These are phyloP conservation scores for Apiospora hydei DNA, from an alignment of 2,329 filamentous ascomycete genomes.

Conservation along the genomic window DNA sequence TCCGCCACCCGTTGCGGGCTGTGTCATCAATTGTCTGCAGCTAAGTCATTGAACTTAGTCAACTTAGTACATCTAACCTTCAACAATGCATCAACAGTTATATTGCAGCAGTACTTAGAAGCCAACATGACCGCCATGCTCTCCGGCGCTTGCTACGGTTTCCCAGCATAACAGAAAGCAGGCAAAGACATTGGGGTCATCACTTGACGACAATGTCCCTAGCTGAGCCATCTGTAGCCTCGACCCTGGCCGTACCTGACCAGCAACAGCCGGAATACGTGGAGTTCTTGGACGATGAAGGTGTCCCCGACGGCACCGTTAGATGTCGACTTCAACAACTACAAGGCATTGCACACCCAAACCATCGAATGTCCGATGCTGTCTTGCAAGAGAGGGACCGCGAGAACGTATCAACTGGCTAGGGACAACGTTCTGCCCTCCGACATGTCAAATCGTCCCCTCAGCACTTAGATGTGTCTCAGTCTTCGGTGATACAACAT, in stretches of 20 bases:
- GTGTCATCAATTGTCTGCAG: constrained; percentile 1
- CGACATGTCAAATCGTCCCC: constrained; percentile 30
- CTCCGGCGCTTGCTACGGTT: neutral
- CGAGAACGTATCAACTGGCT: constrained; percentile 39
- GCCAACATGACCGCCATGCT: neutral
- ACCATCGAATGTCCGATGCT: constrained; percentile 30
- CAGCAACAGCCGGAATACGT: constrained; percentile 20
- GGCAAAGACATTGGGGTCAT: neutral
- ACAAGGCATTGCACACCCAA: constrained; percentile 36
- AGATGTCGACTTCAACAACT: constrained; percentile 44
- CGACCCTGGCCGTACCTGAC: constrained; percentile 25
- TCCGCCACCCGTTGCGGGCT: neutral
- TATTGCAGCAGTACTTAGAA: constrained; percentile 5
- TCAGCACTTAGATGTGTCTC: constrained; percentile 32
- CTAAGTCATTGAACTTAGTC: neutral
- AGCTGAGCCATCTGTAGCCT: constrained; percentile 28
- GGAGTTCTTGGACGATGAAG: constrained; percentile 26
- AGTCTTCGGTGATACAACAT: constrained; percentile 36
- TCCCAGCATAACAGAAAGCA: neutral
- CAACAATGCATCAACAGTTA: neutral
- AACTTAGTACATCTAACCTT: neutral
- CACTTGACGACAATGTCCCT: constrained; percentile 25
- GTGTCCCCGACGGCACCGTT: constrained; percentile 44
- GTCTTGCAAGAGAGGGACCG: constrained; percentile 35
- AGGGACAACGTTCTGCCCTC: constrained; percentile 40